Evolutionary conservation across 176 grass and related monocot species (phyloP), one percentile per base, ranked within the genome.

Genomic region (Musa beccarii): DNA sequence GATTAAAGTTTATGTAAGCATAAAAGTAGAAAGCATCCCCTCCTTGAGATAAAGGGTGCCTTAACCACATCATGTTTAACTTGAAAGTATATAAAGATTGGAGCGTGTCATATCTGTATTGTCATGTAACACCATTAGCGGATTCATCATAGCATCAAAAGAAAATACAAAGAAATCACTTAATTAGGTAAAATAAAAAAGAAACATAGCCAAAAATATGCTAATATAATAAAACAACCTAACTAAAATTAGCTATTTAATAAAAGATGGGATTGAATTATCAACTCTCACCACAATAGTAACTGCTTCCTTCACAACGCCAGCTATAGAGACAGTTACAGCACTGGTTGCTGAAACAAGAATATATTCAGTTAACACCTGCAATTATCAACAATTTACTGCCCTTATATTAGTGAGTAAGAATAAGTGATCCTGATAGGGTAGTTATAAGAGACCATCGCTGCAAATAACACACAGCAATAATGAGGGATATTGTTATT

Each of bases 291-390:
- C 95, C 95, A 99, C 80, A 75, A 99, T 99, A 57, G 95, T 99
- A 80, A 99, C 95, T 71, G 95, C 84, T 92, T 99, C 95, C 82
- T 99, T 99, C 79, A 99, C 95, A 56, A 99, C 91, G 64, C 95
- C 95, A 77, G 90, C 95, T 94, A 99, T 94, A 1, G 95, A 89
- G 66, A 99, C 95, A 25, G 95, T 99, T 83, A 99, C 88, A 26
- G 95, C 95, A 86, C 90, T 99, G 25, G 95, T 99, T 84, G 90
- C 91, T 89, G 95, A 99, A 88, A 99, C 85, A 80, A 99, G 90
- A 87, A 94, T 82, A 83, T 99, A 99, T 78, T 99, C 95, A 51
- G 78, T 99, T 81, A 99, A 89, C 80, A 99, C 95, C 95, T 99
- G 89, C 83, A 93, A 69, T 85, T 79, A 20, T 9, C 52, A 57